Base-by-base conservation (phyloP, 2,329 filamentous ascomycete genomes). In the Scopulariopsis brevicaulis region DNA sequence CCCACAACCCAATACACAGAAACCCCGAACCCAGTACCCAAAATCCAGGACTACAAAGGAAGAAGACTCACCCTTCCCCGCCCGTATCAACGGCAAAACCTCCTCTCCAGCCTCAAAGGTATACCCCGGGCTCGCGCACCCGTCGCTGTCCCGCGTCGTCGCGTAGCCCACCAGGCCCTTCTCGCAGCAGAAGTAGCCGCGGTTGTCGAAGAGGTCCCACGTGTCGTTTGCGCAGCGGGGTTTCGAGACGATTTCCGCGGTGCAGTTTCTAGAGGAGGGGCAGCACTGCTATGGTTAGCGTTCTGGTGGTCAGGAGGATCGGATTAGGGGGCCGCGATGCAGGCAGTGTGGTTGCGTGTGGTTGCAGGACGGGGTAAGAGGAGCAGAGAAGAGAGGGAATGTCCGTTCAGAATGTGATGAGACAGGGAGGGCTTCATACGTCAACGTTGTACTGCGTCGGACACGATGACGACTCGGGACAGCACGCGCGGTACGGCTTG, bases 371-470 rank as follows among this genome's bases (percentile, higher is more conserved):
- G n/a, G n/a, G n/a, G n/a, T n/a, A n/a, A n/a, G n/a, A n/a, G n/a
- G n/a, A n/a, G n/a, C n/a, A n/a, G n/a, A n/a, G n/a, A 24, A 50
- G 8, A 20, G 18, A 24, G 46, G 46, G n/a, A 24, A 50, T n/a
- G 46, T 8, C 7, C 7, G 7, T 37, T 37, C 7, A 14, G 7
- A 37, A 37, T 8, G 14, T 5, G 10, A 12, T 5, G 52, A 5
- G 32, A 6, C 20, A 11, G 34, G 18, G 28, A 24, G 22, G 37
- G 20, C 5, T 7, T 37, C 34, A n/a, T 55, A 55, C 53, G 37
- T 55, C 53, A n/a, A 55, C n/a, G n/a, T 55, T 55, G 24, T 55
- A 55, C 34, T 55, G 32, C 18, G 34, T 24, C n/a, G 53, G 53
- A 40, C 53, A 55, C 18, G 37, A 55, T 7, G 53, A 55, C n/a